Base-by-base conservation (phyloP, 257 asterid species). In the Hygrophila difformis region DNA sequence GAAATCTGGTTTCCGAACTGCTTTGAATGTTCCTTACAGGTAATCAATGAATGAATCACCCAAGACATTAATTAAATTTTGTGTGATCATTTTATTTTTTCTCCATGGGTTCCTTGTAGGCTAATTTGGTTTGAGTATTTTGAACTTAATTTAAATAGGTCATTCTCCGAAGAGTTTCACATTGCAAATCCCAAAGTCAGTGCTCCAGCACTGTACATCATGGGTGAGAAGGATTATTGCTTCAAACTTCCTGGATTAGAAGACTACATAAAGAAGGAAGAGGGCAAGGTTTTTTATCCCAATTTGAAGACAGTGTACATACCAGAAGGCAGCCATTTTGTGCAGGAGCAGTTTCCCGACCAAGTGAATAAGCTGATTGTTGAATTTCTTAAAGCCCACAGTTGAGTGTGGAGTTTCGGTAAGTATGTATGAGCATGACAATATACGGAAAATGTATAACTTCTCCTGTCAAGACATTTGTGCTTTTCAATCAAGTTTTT, bases 11-110 rank as follows among this genome's bases (percentile, higher is more conserved):
- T 75, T 78, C 58, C 60, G 18, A 61, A 72, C 85, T 39, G 79
- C 85, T 9, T 34, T 75, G 39, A 59, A 70, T 44, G 76, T 75
- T 44, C 93, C 93, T 11, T 82, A 78, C 38, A 75, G 93, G 86
- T 79, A 68, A 13, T 2, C 7, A 7, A 2, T 17, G 31, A 26
- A 26, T 1, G 8, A 3, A 3, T 8, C 8, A 3, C 31, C 31
- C 31, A 26, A 26, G n/a, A n/a, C n/a, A n/a, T n/a, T n/a, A n/a
- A n/a, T n/a, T n/a, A n/a, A n/a, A n/a, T n/a, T n/a, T n/a, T n/a
- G n/a, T n/a, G n/a, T n/a, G n/a, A n/a, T n/a, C n/a, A n/a, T n/a
- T n/a, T n/a, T n/a, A n/a, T n/a, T n/a, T 39, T 18, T 1, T 1
- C 44, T 39, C 44, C 8, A 5, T 26, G 2, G 12, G 21, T 11